Evolutionary conservation across 2,329 filamentous ascomycete genomes (phyloP).

Genomic region (Orbilia blumenaviensis): DNA sequence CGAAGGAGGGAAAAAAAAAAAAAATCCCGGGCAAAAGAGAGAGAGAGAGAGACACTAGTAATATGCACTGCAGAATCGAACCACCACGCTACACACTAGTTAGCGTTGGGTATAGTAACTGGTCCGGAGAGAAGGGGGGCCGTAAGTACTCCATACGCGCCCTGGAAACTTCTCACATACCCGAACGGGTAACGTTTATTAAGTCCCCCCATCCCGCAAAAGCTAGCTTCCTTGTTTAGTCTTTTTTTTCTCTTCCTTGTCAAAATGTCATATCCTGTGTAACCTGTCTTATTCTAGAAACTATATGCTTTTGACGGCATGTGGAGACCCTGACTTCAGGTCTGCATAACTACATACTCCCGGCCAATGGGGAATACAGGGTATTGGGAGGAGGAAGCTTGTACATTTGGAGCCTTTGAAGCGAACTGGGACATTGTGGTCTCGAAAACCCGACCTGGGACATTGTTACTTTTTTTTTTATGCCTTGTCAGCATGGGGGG

Average conservation of each 20-base stretch:
- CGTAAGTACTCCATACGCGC: background rate
- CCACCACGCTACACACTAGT: too few relatives aligned
- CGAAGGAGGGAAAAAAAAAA: too few relatives aligned
- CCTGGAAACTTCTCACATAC: background rate
- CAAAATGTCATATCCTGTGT: slow-evolving; percentile 5
- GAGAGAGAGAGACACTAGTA: too few relatives aligned
- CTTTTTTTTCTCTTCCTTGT: background rate
- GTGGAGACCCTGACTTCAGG: background rate
- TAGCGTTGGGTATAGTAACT: background rate
- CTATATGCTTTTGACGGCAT: background rate
- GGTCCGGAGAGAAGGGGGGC: background rate
- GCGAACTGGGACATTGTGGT: slow-evolving; percentile 14
- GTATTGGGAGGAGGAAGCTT: background rate
- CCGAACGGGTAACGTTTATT: background rate
- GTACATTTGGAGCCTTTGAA: background rate
- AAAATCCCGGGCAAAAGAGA: too few relatives aligned
- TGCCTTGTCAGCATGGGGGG: background rate
- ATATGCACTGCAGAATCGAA: too few relatives aligned
- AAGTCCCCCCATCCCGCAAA: background rate
- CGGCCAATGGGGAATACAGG: background rate
- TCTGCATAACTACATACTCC: too few relatives aligned
- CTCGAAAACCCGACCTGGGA: too few relatives aligned
- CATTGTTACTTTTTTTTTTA: background rate
- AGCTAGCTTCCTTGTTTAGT: background rate
- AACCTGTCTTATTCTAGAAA: slow-evolving; percentile 7